Evolutionary conservation across 257 asterid species (phyloP).

Genomic region (Lycium ferocissimum): DNA sequence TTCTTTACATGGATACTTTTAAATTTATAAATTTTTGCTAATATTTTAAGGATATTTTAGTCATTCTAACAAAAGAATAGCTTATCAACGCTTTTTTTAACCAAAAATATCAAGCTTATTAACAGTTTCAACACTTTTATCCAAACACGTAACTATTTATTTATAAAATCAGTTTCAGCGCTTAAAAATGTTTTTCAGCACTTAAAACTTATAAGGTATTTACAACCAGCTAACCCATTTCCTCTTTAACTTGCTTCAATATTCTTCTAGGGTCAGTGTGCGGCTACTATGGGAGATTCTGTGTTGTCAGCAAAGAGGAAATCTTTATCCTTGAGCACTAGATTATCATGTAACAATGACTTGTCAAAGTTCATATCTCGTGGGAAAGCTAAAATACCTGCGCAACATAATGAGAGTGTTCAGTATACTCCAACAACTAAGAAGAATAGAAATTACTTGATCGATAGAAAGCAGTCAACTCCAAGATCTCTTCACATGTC

Average conservation of each 20-base stretch:
- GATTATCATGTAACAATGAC: slow-evolving; percentile 28
- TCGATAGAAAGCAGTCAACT: slow-evolving; percentile 50
- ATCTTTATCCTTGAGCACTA: slow-evolving; percentile 36
- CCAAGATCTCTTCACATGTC: slow-evolving; percentile 69
- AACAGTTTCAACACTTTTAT: no score
- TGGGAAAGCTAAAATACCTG: slow-evolving; percentile 40
- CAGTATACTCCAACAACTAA: slow-evolving; percentile 42
- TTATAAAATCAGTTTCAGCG: no score
- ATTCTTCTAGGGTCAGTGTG: slow-evolving; percentile 39
- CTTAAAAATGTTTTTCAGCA: no score
- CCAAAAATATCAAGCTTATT: no score
- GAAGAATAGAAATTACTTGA: slow-evolving; percentile 36
- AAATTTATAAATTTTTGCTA: no score
- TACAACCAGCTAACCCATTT: background rate
- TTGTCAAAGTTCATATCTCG: slow-evolving; percentile 40
- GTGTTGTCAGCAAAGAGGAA: slow-evolving; percentile 40
- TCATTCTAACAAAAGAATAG: no score
- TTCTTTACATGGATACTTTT: no score
- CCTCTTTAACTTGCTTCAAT: slow-evolving; percentile 22
- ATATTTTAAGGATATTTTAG: no score
- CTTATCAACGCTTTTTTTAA: no score
- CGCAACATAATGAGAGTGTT: slow-evolving; percentile 42
- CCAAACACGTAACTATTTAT: no score
- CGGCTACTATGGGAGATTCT: slow-evolving; percentile 36
- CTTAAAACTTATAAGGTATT: no score